A percentile compares a stretch with the other conserved stretches of the same genome.
Evolutionary conservation across 768 basidiomycete species (phyloP).

Genomic region (Psilocybe cubensis): DNA sequence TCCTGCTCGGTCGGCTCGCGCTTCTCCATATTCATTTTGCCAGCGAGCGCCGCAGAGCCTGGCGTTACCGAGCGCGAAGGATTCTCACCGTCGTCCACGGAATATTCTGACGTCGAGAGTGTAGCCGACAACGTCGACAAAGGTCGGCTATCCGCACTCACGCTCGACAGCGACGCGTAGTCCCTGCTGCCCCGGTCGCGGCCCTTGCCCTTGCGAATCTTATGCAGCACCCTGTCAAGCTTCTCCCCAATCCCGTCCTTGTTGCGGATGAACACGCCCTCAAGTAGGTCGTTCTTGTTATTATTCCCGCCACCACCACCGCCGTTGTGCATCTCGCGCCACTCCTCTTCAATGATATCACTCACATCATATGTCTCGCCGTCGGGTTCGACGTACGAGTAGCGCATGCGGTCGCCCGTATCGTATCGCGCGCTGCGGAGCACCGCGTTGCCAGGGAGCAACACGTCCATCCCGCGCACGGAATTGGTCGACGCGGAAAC

Average conservation of each 20-base stretch:
- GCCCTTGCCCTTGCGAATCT: constrained; percentile 69
- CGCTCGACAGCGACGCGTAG: constrained; percentile 20
- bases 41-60: constrained; percentile 35
- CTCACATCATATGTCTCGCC: constrained; percentile 94
- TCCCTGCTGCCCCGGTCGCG: constrained; percentile 43
- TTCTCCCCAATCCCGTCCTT: constrained; percentile 69
- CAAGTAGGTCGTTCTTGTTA: constrained; percentile 62
- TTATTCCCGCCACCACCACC: too few species aligned
- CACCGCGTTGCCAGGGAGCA: constrained; percentile 83
- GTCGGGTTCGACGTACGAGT: constrained; percentile 91
- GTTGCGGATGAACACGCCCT: constrained; percentile 62
- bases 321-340: constrained; percentile 58
- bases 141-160: constrained; percentile 28
- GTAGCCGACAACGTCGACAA: constrained; percentile 37
- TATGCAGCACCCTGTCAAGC: constrained; percentile 73
- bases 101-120: constrained; percentile 57
- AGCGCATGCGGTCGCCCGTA: constrained; percentile 74
- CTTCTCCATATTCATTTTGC: constrained; percentile 15
- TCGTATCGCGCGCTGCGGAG: constrained; percentile 84
- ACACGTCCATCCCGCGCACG: constrained; percentile 85
- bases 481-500: constrained; percentile 82
- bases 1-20: not conserved
- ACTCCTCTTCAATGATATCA: constrained; percentile 90
- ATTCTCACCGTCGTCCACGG: constrained; percentile 46
- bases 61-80: constrained; percentile 48